Base-by-base conservation (phyloP, 345 rosid species). In the Syzygium oleosum region DNA sequence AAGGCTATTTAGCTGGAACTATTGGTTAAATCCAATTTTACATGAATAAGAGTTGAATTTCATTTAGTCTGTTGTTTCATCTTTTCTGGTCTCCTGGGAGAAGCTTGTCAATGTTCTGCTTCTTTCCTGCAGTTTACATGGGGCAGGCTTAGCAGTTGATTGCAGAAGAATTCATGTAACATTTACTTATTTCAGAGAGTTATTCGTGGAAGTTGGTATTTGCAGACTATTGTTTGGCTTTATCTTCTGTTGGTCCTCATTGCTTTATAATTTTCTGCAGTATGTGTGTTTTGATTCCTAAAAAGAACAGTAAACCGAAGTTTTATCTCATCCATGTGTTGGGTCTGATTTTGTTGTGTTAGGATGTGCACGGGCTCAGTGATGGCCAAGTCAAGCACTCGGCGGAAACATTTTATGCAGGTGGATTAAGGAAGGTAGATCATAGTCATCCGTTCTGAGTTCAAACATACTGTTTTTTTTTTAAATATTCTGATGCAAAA, bases 311-410 rank as follows among this genome's bases (percentile, higher is more conserved):
- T 61, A 61, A 31, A 61, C 17, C n/a, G 73, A 61, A n/a, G 34
- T 61, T 61, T 34, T 61, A 61, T 31, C 38, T 61, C 34, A 61
- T n/a, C 38, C 73, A 14, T n/a, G 34, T 61, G 73, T 61, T 61
- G 29, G 38, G 34, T 61, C 73, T 61, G 34, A 27, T 56, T 80
- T 59, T n/a, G 29, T 23, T 73, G 11, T 85, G 27, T 97, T 90
- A 91, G 90, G 99, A 95, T 91, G 98, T 96, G 83, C 96, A 89
- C 88, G 90, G 99, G 91, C 98, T 97, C 85, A 90, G 88, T 91
- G 97, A 97, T 87, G 98, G 99, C 89, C 99, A 96, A 92, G 99
- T 97, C 85, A 95, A 95, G 97, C 97, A 96, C 91, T 97, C 96
- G 65, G 91, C 92, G 43, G 99, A 97, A 90, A 91, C 93, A 88